These are phyloP conservation scores for Ananas comosus DNA, from an alignment of 176 grass and related monocot species.

Conservation along the genomic window DNA sequence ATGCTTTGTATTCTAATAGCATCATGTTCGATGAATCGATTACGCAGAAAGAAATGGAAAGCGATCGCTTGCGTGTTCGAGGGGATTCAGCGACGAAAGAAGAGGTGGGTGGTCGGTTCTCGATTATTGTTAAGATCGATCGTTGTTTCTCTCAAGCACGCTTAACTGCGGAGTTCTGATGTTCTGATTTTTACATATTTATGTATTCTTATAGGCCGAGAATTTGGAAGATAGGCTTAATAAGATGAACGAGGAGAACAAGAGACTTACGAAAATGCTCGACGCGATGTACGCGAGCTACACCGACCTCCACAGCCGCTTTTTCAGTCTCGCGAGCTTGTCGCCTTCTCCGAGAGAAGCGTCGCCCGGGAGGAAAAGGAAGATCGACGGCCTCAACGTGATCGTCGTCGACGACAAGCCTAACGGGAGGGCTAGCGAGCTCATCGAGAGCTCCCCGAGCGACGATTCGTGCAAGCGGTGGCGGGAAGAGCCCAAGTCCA, in stretches of 20 bases:
- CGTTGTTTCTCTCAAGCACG: neutral
- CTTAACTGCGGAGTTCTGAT: neutral
- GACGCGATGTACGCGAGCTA: constrained; percentile 18
- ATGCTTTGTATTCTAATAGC: too few species aligned
- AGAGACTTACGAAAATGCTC: constrained; percentile 46
- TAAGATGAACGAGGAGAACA: constrained; percentile 61
- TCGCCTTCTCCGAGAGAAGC: neutral
- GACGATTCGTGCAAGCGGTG: constrained; percentile 33
- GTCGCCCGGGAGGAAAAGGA: constrained; percentile 31
- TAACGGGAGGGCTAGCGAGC: constrained; percentile 5
- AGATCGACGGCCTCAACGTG: constrained; percentile 21
- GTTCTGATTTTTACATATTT: neutral
- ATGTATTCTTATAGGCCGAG: constrained; percentile 4
- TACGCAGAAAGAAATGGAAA: too few species aligned
- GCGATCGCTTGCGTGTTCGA: neutral
- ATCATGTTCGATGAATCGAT: too few species aligned
- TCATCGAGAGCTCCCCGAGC: constrained; percentile 16
- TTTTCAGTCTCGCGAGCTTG: neutral
- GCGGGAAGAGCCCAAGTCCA: constrained; percentile 23
- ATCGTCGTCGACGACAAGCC: constrained; percentile 1
- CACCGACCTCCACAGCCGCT: neutral
- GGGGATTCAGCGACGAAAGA: neutral
- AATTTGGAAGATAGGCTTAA: constrained; percentile 39
- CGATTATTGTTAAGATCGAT: neutral
- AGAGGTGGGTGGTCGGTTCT: constrained; percentile 42